Conservation (phyloP, 2,329 filamentous ascomycete species). For the Claviceps humidiphila region DNA sequence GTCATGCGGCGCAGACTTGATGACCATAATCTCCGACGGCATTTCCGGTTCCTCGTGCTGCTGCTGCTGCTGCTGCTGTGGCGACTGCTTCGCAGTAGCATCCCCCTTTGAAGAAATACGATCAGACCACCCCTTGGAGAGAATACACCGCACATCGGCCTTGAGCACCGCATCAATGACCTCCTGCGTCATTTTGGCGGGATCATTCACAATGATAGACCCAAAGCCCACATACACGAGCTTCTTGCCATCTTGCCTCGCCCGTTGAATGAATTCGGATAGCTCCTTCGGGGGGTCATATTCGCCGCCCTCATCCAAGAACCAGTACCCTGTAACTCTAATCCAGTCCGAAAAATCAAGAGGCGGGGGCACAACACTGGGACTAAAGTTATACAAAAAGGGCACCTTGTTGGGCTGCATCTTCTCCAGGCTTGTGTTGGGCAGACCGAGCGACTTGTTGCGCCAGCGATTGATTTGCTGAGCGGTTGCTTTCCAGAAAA, state of each 20-base stretch:
- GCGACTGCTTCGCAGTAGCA: slow-evolving; percentile 5
- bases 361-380: slow-evolving; percentile 83
- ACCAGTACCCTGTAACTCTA: slow-evolving; percentile 95
- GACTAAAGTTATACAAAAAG: slow-evolving; percentile 95
- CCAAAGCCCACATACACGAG: slow-evolving; percentile 96
- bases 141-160: slow-evolving; percentile 84
- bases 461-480: slow-evolving; percentile 90
- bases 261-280: slow-evolving; percentile 67
- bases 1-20: slow-evolving; percentile 85
- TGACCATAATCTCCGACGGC: slow-evolving; percentile 70
- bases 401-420: slow-evolving; percentile 96
- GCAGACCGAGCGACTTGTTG: slow-evolving; percentile 63
- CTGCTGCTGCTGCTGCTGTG: slow-evolving; percentile 21
- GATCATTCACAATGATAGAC: slow-evolving; percentile 86
- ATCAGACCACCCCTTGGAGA: slow-evolving; percentile 96
- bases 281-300: slow-evolving; percentile 70
- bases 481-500: slow-evolving; percentile 92
- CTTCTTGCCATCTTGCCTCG: slow-evolving; percentile 71
- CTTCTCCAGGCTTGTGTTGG: slow-evolving; percentile 72
- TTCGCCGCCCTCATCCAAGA: slow-evolving; percentile 61
- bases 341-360: slow-evolving; percentile 98
- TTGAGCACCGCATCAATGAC: slow-evolving; percentile 84
- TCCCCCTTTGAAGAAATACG: slow-evolving; percentile 42
- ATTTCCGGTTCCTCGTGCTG: slow-evolving; percentile 49
- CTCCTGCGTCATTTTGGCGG: slow-evolving; percentile 77